Base-by-base conservation (phyloP, 805 yeast genomes). In the Blastobotrys chiropterorum region DNA sequence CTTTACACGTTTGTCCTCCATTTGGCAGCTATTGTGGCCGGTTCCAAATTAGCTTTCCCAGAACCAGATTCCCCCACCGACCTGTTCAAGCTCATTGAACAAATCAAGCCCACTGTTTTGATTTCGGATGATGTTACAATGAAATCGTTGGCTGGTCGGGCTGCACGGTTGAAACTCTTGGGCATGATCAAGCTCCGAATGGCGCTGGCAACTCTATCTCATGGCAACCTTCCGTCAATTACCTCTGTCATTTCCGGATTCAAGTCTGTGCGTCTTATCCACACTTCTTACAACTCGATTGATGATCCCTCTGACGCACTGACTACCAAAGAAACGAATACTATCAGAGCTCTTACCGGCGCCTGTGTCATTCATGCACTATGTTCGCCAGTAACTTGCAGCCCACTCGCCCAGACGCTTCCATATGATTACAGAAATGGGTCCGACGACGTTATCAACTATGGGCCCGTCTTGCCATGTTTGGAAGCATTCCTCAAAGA, bases 381-480 rank as follows among this genome's bases (percentile, higher is more conserved):
- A 8, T 54, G 59, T 20, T 52, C 59, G 14, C 67, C 72, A 2
- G 43, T 45, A 1, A 51, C 61, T 21, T 61, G 60, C 3, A 59
- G 70, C 15, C 70, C 74, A 4, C 38, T 71, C 3, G 54, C 67
- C 31, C 74, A 71, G 55, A 69, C 74, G 2, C 34, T 46, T 38
- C 47, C 57, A 34, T 58, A 53, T 50, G 62, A 60, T 47, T 59
- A 61, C 50, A 40, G 63, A 6, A 55, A 53, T 1, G 34, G 19
- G 26, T 53, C 49, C 14, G 43, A 41, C n/a, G 50, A 49, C 17
- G 22, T 53, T 5, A 53, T 53, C 34, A 59, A 56, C 21, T 60
- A 58, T 46, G 70, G 70, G 5, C 57, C 68, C 4, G 56, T 61
- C 11, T 49, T 63, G 20, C 68, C 69, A 2, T 56, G 63, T 38